Evolutionary conservation across 192 early-diverging fungal genomes (phyloP), one percentile per base, ranked within the genome.

Genomic region (Backusella parvicylindrica): DNA sequence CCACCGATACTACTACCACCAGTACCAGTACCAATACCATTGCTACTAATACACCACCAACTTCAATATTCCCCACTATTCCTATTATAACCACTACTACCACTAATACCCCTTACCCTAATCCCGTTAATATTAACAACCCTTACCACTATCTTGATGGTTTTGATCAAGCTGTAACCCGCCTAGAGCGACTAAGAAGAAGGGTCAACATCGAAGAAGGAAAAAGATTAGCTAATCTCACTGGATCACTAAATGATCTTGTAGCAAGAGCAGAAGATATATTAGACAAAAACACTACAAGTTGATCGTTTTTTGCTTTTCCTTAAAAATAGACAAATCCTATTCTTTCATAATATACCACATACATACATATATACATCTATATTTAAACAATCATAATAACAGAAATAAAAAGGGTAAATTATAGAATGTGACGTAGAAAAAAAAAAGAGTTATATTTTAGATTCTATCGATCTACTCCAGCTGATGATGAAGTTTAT

Each of bases 261-360:
- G 72, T 63, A 41, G 16, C 36, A 66, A 33, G 43, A 65, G 72
- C 72, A 31, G 72, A 73, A 65, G 30, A 73, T 4, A 73, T 73
- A 31, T 26, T 73, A 41, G 40, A 26, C 13, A 63, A 32, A 18
- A 43, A 41, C n/a, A 70, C 26, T 15, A 30, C 11, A 56, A 56
- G 53, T 56, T 56, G 53, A 56, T 4, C 53, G 8, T 18, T 26
- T 26, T 11, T 11, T 56, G 23, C 53, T 23, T 15, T 18, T 9
- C 8, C 40, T 9, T 15, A 15, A 11, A 12, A 8, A 50, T 26
- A 56, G 9, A 56, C 2, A 7, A 6, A 38, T 38, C 3, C 3
- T 18, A 26, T 21, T 21, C 49, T 12, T 13, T 28, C 53, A 23
- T 28, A 56, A 21, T 18, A 28, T 26, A 56, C 37, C 37, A 38